phyloP scores from a whole-genome alignment of 768 basidiomycete genomes.

The Basidioascus undulatus region DNA sequence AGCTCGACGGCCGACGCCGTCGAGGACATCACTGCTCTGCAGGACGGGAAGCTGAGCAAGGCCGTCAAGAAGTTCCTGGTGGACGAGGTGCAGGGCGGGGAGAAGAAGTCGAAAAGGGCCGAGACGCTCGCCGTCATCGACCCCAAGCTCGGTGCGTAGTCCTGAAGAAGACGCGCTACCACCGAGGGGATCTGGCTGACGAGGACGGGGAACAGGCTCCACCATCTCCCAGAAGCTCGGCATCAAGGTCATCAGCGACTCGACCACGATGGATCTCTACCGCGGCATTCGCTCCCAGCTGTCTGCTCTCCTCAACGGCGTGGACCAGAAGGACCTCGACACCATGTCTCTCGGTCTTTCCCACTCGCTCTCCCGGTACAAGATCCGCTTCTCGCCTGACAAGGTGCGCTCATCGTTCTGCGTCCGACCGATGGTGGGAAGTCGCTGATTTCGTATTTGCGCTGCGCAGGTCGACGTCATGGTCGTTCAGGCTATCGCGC shows the following conservation, averaged over 20 bases:
- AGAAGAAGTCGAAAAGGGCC: slow-evolving; percentile 61
- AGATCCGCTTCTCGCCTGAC: background rate
- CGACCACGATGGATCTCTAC: slow-evolving; percentile 56
- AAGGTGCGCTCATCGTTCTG: too few relatives aligned
- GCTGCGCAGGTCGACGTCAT: slow-evolving; percentile 99
- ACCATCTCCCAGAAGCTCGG: slow-evolving; percentile 84
- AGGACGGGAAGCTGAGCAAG: slow-evolving; percentile 79
- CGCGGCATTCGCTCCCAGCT: slow-evolving; percentile 84
- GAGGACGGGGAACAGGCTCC: too few relatives aligned
- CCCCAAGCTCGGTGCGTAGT: slow-evolving; percentile 53
- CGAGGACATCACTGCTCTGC: slow-evolving; percentile 80
- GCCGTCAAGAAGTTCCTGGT: slow-evolving; percentile 80
- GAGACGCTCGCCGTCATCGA: slow-evolving; percentile 64
- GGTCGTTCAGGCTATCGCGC: slow-evolving; percentile 95
- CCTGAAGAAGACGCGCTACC: too few relatives aligned
- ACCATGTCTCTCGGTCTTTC: slow-evolving; percentile 96
- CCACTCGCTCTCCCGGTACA: slow-evolving; percentile 78
- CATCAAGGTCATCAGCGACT: slow-evolving; percentile 50
- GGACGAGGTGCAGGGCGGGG: slow-evolving; percentile 34
- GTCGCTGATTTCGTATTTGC: slow-evolving; percentile 9
- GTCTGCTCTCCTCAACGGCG: slow-evolving; percentile 58
- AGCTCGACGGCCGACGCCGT: slow-evolving; percentile 89
- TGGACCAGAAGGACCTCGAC: slow-evolving; percentile 56
- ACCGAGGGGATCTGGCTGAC: too few relatives aligned
- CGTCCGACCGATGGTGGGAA: background rate